phyloP scores from a whole-genome alignment of 2,329 filamentous ascomycete genomes.

The Cordyceps militaris region DNA sequence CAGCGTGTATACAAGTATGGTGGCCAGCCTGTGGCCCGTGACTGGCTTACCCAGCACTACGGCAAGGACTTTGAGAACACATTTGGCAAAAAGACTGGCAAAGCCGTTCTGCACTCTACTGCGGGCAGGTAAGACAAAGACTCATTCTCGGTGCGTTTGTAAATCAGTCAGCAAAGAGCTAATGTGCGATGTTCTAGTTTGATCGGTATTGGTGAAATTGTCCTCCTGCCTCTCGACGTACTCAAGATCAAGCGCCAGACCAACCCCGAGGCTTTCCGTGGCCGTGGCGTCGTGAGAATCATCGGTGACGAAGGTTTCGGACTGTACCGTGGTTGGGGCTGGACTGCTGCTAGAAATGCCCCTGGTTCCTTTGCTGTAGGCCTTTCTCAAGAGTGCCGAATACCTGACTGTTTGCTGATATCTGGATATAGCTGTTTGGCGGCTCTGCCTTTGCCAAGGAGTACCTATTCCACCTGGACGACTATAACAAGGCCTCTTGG shows the following conservation, averaged over 20 bases:
- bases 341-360: constrained; percentile 95
- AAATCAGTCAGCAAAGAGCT: constrained; percentile 12
- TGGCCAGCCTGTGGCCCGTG: constrained; percentile 88
- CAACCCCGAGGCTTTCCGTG: constrained; percentile 95
- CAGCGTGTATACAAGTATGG: constrained; percentile 99
- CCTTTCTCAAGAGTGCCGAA: not conserved
- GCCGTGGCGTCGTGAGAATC: constrained; percentile 83
- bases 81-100: constrained; percentile 95
- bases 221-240: constrained; percentile 89
- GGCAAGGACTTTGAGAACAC: constrained; percentile 76
- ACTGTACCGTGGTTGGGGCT: constrained; percentile 91
- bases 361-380: constrained; percentile 92
- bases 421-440: constrained; percentile 70
- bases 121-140: constrained; percentile 65
- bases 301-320: constrained; percentile 91
- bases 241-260: constrained; percentile 99
- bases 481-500: constrained; percentile 96
- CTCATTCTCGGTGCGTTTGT: not conserved
- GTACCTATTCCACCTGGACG: constrained; percentile 79
- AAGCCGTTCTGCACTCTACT: constrained; percentile 95
- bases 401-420: constrained; percentile 17
- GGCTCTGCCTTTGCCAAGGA: constrained; percentile 97
- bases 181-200: constrained; percentile 47
- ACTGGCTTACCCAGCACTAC: constrained; percentile 77
- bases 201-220: constrained; percentile 95